Base-by-base conservation (phyloP, 2,329 filamentous ascomycete genomes). In the Ceratocystis cubensis region DNA sequence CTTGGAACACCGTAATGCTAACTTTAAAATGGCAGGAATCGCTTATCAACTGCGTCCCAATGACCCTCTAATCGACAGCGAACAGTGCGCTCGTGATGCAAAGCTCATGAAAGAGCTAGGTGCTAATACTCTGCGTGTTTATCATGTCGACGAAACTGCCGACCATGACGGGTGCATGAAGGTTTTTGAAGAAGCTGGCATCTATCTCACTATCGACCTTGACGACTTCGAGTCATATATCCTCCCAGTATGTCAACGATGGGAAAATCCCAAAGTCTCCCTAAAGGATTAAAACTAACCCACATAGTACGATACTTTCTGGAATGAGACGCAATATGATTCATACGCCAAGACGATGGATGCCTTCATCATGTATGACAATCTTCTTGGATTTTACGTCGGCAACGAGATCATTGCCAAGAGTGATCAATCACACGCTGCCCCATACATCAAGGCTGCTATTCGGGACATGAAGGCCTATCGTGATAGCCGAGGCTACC, bases 361-460 rank as follows among this genome's bases (percentile, higher is more conserved):
- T 73, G 81, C 84, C 44, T 93, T 94, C 75, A 82, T 88, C 57
- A 76, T 81, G 62, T 96, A 88, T 74, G 83, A 91, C 75, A 96
- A 96, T 74, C 81, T 88, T 1, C 84, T 91, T 10, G 91, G 89
- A 59, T 88, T 94, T 75, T 93, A 95, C 72, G 82, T 96, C 68
- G 92, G 91, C 70, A 96, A 96, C 73, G 91, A 96, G 75, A 88
- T 94, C 68, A 85, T 96, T 71, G 88, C 87, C 50, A 79, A 77
- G 59, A 76, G 77, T 68, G 79, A 80, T 69, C 80, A 84, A 72
- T 84, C 82, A 48, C 73, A 76, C 30, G 87, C 88, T 41, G 90
- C 90, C 7, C 89, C 91, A 1, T 96, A 87, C 74, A 85, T 95
- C 77, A 91, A 95, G 75, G 87, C 90, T 63, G 88, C 90, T 33